Conservation (phyloP, 306 rosid species). For the Medicago arabica region DNA sequence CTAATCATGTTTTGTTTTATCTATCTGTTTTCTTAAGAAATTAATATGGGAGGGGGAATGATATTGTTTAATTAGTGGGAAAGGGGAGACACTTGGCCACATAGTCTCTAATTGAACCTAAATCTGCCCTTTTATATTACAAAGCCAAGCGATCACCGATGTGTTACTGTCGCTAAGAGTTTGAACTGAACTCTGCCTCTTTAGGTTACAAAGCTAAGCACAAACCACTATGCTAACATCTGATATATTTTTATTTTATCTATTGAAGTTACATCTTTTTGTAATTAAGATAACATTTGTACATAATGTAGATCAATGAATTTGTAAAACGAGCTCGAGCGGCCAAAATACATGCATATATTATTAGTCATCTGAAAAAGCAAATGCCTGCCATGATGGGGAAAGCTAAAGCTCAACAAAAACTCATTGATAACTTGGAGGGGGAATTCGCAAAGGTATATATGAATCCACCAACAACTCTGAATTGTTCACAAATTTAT, state of each 20-base stretch:
- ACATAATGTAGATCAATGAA: conserved; percentile 76
- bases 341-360: conserved; percentile 87
- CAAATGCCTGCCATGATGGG: conserved; percentile 95
- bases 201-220: too few relatives aligned
- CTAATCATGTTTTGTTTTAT: too few relatives aligned
- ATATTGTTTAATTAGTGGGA: too few relatives aligned
- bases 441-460: conserved; percentile 83
- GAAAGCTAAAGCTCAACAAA: conserved; percentile 86
- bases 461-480: not conserved
- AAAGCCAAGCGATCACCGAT: too few relatives aligned
- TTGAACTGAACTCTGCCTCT: too few relatives aligned
- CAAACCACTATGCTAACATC: too few relatives aligned
- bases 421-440: conserved; percentile 70
- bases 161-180: too few relatives aligned
- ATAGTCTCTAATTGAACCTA: too few relatives aligned
- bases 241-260: not conserved
- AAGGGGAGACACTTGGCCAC: too few relatives aligned
- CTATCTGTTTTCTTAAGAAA: too few relatives aligned
- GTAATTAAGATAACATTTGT: not conserved
- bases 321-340: conserved; percentile 94
- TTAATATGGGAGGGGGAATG: too few relatives aligned
- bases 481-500: not conserved
- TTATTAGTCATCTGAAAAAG: conserved; percentile 84
- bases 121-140: too few relatives aligned
- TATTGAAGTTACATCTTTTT: not conserved